Conservation (phyloP, 2,329 filamentous ascomycete species). For the Aspergillus sp. region DNA sequence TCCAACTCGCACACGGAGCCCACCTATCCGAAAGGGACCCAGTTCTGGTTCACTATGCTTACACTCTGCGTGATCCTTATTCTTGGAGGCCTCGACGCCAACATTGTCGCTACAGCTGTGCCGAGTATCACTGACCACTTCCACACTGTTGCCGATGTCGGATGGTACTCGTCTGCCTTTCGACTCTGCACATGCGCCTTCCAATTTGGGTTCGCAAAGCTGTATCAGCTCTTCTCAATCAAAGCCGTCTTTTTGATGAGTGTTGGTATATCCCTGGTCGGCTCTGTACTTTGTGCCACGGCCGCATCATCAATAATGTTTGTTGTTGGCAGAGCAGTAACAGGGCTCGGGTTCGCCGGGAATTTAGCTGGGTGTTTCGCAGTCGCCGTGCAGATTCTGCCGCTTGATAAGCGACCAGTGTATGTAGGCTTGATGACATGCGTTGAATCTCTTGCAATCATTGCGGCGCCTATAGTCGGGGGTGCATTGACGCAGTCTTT, state of each 20-base stretch:
- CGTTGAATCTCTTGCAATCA: conserved; percentile 25
- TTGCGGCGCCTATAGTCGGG: conserved; percentile 33
- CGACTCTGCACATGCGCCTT: conserved; percentile 22
- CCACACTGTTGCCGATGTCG: conserved; percentile 25
- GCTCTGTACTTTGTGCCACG: conserved; percentile 19
- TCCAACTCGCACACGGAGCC: not conserved
- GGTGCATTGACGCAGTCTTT: conserved; percentile 34
- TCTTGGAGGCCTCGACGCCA: conserved; percentile 28
- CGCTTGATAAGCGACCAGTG: conserved; percentile 27
- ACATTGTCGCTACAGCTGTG: conserved; percentile 33
- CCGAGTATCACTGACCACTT: conserved; percentile 31
- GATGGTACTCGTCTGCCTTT: conserved; percentile 29
- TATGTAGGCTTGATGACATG: conserved; percentile 23
- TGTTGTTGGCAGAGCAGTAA: conserved; percentile 29
- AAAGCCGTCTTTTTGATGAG: conserved; percentile 25
- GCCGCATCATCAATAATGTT: conserved; percentile 20
- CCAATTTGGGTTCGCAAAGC: conserved; percentile 22
- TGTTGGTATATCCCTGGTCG: conserved; percentile 19
- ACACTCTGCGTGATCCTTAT: conserved; percentile 26
- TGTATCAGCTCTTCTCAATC: conserved; percentile 33
- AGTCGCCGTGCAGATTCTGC: conserved; percentile 16
- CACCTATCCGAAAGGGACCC: conserved; percentile 14
- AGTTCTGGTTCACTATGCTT: conserved; percentile 19
- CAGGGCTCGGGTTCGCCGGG: conserved; percentile 25
- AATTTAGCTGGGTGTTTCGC: conserved; percentile 19